Evolutionary conservation across 2,329 filamentous ascomycete species (phyloP).

Genomic region (Aaosphaeria pasadenensis): DNA sequence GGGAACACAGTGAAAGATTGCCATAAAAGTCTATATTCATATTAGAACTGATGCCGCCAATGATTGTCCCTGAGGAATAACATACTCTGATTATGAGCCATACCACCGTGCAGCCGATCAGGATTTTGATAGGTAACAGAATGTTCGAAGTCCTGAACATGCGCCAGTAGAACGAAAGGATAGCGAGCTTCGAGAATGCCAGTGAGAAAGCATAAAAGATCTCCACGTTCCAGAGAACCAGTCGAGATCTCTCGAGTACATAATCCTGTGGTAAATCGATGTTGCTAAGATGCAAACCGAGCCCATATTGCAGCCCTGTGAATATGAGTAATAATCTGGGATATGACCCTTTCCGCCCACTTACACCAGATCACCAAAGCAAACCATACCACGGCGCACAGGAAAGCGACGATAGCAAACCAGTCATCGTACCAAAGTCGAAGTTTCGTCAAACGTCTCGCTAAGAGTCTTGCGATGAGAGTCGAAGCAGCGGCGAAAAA

Average conservation of each 20-base stretch:
- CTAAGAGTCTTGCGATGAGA: constrained; percentile 3
- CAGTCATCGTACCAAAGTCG: constrained; percentile 8
- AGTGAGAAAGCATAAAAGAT: constrained; percentile 10
- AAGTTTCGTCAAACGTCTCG: constrained; percentile 5
- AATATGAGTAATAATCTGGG: neutral
- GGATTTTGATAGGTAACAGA: constrained; percentile 8
- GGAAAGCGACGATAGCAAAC: constrained; percentile 5
- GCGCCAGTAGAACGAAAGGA: constrained; percentile 15
- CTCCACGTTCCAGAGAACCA: constrained; percentile 8
- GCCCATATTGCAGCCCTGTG: constrained; percentile 9
- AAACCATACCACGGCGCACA: constrained; percentile 4
- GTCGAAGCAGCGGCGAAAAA: constrained; percentile 5
- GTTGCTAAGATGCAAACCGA: constrained; percentile 6
- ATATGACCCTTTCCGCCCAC: neutral
- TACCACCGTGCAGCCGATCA: constrained; percentile 3
- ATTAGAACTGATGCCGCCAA: neutral
- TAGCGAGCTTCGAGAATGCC: constrained; percentile 12
- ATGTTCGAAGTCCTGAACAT: constrained; percentile 15
- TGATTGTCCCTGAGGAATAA: neutral
- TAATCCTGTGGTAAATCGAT: constrained; percentile 1
- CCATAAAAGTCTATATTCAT: constrained; percentile 23
- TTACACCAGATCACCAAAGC: constrained; percentile 9
- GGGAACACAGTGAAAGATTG: constrained; percentile 34
- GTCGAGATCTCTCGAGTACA: constrained; percentile 3
- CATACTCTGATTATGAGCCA: constrained; percentile 12